These are phyloP conservation scores for Aspergillus spinulosporus DNA, from an alignment of 2,329 filamentous ascomycete genomes.

Conservation along the genomic window DNA sequence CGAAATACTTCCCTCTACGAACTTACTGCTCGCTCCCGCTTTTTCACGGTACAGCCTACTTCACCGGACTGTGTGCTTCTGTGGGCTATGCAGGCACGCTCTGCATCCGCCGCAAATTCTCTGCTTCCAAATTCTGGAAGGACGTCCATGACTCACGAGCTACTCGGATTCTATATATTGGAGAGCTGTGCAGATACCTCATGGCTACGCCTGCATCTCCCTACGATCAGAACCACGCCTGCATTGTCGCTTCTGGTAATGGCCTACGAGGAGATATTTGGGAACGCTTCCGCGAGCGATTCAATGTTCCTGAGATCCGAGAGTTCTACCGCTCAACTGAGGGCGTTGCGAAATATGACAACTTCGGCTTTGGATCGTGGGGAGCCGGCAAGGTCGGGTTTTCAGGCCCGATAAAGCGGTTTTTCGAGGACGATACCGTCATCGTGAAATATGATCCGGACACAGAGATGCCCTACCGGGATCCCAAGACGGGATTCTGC, in stretches of 20 bases:
- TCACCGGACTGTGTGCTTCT: conserved; percentile 45
- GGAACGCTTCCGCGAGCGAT: conserved; percentile 48
- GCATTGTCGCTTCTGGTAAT: conserved; percentile 50
- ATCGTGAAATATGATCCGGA: conserved; percentile 47
- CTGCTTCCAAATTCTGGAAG: conserved; percentile 48
- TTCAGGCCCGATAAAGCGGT: conserved; percentile 42
- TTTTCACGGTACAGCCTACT: conserved; percentile 53
- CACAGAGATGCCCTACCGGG: conserved; percentile 44
- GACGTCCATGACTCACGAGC: conserved; percentile 46
- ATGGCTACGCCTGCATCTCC: conserved; percentile 46
- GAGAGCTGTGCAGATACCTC: conserved; percentile 53
- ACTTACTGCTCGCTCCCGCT: conserved; percentile 51
- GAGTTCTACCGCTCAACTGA: conserved; percentile 53
- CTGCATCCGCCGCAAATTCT: conserved; percentile 49
- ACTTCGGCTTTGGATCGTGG: conserved; percentile 43
- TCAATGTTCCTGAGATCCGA: conserved; percentile 47
- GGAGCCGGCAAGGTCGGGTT: conserved; percentile 49
- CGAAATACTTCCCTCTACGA: conserved; percentile 48
- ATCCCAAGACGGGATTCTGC: conserved; percentile 50
- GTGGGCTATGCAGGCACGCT: conserved; percentile 45
- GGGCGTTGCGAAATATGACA: conserved; percentile 49
- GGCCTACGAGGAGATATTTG: conserved; percentile 52
- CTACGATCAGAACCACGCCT: conserved; percentile 48
- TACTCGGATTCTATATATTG: conserved; percentile 50
- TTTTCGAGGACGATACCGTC: conserved; percentile 45